A percentile compares a stretch with the other conserved stretches of the same genome.
Evolutionary conservation across 495 filamentous ascomycete species (phyloP).

Genomic region (Penicillium taxi): DNA sequence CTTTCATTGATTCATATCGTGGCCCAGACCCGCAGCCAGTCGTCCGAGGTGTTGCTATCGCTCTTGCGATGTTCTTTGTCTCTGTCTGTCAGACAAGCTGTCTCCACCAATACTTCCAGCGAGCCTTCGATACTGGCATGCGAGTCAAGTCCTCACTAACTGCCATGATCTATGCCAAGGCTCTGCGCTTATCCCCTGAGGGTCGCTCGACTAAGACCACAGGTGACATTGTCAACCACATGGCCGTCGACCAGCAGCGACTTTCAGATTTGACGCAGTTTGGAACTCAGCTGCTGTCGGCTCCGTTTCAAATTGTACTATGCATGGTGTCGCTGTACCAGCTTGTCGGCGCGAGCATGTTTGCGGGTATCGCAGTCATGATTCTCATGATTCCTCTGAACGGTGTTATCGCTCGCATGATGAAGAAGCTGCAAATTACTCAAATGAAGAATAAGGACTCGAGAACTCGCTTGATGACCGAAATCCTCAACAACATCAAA

Average conservation of each 20-base stretch:
- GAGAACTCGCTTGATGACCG: conserved; percentile 85
- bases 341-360: conserved; percentile 85
- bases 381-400: conserved; percentile 96
- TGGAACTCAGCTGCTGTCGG: conserved; percentile 89
- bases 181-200: conserved; percentile 84
- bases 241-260: conserved; percentile 95
- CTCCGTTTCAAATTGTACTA: conserved; percentile 90
- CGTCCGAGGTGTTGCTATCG: conserved; percentile 78
- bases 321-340: conserved; percentile 96
- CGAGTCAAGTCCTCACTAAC: conserved; percentile 84
- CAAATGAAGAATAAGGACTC: conserved; percentile 99
- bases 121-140: conserved; percentile 93
- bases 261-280: conserved; percentile 93
- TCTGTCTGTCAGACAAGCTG: conserved; percentile 74
- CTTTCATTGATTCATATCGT: conserved; percentile 76
- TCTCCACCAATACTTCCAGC: conserved; percentile 94
- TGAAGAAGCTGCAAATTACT: conserved; percentile 88
- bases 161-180: conserved; percentile 86
- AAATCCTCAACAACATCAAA: conserved; percentile 99
- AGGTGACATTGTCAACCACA: conserved; percentile 97
- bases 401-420: conserved; percentile 81
- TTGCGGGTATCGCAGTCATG: conserved; percentile 95
- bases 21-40: conserved; percentile 61
- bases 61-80: conserved; percentile 83
- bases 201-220: conserved; percentile 85